These are phyloP conservation scores for Saccharomycopsis oosterbeekiorum DNA, from an alignment of 805 yeast genomes.

Conservation along the genomic window DNA sequence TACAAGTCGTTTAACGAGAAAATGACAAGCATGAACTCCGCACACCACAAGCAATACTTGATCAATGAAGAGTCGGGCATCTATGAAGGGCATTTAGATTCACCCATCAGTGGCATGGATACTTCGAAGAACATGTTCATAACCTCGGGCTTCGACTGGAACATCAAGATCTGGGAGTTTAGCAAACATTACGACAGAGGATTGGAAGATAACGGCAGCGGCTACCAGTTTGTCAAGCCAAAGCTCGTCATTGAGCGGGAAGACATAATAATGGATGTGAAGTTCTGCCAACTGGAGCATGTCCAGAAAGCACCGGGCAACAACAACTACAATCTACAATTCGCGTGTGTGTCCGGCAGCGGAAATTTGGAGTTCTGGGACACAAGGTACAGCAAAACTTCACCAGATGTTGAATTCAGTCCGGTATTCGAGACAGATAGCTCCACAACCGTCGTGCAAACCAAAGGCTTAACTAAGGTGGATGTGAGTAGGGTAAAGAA, in stretches of 20 bases:
- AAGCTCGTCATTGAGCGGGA: slow-evolving; percentile 22
- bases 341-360: slow-evolving; percentile 24
- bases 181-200: neutral
- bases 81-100: slow-evolving; percentile 21
- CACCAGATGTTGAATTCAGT: slow-evolving; percentile 18
- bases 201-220: neutral
- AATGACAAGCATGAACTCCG: neutral
- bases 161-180: slow-evolving; percentile 24
- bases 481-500: slow-evolving; percentile 5
- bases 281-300: slow-evolving; percentile 20
- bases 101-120: slow-evolving; percentile 22
- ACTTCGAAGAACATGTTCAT: slow-evolving; percentile 22
- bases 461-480: slow-evolving; percentile 2
- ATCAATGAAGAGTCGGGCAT: slow-evolving; percentile 15
- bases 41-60: neutral
- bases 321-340: slow-evolving; percentile 20
- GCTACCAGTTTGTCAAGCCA: slow-evolving; percentile 15
- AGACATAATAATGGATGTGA: slow-evolving; percentile 23
- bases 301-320: neutral
- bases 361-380: slow-evolving; percentile 27
- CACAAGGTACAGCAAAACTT: slow-evolving; percentile 22
- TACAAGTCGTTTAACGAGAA: neutral
- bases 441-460: neutral
- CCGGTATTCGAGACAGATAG: neutral
- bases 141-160: slow-evolving; percentile 27